These are phyloP conservation scores for Penicillium subrubescens DNA, from an alignment of 495 filamentous ascomycete species.

Conservation along the genomic window DNA sequence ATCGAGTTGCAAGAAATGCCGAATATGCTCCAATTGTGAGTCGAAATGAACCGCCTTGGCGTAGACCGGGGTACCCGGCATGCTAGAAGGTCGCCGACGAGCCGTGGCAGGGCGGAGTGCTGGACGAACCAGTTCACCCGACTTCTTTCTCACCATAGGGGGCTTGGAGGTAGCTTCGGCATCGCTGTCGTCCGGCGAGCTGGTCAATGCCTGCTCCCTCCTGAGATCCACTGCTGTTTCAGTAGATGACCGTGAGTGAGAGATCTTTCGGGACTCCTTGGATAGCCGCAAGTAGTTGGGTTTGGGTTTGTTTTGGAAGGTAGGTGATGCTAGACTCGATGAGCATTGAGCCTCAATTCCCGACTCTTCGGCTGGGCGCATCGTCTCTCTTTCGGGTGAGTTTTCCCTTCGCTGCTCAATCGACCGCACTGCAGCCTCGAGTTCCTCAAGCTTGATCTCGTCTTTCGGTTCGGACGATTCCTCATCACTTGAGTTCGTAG, in stretches of 20 bases:
- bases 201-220: constrained; percentile 56
- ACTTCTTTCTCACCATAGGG: constrained; percentile 95
- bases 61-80: constrained; percentile 96
- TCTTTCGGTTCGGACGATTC: constrained; percentile 58
- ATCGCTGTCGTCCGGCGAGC: constrained; percentile 67
- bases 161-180: constrained; percentile 62
- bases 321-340: constrained; percentile 17
- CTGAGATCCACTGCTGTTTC: constrained; percentile 64
- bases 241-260: constrained; percentile 82
- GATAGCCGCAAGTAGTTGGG: constrained; percentile 46
- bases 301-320: constrained; percentile 19
- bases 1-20: constrained; percentile 93
- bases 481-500: constrained; percentile 78
- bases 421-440: constrained; percentile 79
- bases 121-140: constrained; percentile 92
- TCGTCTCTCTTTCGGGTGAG: constrained; percentile 27
- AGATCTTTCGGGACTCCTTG: constrained; percentile 64
- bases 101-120: constrained; percentile 75
- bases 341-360: constrained; percentile 38
- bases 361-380: constrained; percentile 40
- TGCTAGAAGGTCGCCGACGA: constrained; percentile 83
- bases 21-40: constrained; percentile 87
- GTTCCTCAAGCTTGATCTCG: constrained; percentile 70
- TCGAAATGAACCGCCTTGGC: constrained; percentile 96
- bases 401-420: constrained; percentile 68